These are phyloP conservation scores for Camelina sativa DNA, from an alignment of 345 rosid species.

Conservation along the genomic window DNA sequence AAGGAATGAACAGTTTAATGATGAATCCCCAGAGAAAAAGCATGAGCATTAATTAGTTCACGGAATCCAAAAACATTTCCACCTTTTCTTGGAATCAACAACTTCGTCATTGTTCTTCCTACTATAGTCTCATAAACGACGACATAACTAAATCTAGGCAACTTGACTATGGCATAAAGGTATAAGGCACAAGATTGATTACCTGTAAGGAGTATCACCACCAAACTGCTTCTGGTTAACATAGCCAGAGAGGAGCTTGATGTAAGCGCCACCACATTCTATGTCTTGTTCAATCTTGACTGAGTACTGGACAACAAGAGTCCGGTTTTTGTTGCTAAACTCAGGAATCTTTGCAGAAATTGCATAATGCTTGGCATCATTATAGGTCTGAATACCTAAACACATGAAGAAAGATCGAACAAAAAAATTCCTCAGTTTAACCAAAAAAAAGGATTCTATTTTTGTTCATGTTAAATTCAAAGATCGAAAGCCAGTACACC, in stretches of 20 bases:
- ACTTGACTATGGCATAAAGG: background rate
- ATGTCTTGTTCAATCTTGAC: constrained; percentile 88
- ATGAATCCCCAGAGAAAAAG: constrained; percentile 13
- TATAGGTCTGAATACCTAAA: constrained; percentile 83
- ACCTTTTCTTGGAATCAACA: background rate
- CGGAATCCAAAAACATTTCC: constrained; percentile 7
- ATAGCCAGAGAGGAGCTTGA: constrained; percentile 91
- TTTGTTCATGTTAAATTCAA: background rate
- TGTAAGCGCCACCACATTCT: constrained; percentile 97
- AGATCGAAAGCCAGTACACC: constrained; percentile 22
- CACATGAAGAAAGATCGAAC: background rate
- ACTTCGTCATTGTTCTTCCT: constrained; percentile 5
- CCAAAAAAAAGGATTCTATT: background rate
- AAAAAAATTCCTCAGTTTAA: background rate
- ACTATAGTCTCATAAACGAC: background rate
- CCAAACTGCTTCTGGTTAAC: constrained; percentile 98
- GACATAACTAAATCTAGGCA: constrained; percentile 6
- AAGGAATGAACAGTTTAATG: background rate
- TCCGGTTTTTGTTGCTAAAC: constrained; percentile 81
- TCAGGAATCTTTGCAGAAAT: constrained; percentile 92
- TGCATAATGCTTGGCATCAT: constrained; percentile 84
- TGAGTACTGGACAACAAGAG: constrained; percentile 88
- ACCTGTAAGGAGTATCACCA: constrained; percentile 99
- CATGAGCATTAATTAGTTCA: constrained; percentile 10
- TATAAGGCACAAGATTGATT: constrained; percentile 18